phyloP scores from a whole-genome alignment of 2,329 filamentous ascomycete genomes.

The Ceratocystis destructans region DNA sequence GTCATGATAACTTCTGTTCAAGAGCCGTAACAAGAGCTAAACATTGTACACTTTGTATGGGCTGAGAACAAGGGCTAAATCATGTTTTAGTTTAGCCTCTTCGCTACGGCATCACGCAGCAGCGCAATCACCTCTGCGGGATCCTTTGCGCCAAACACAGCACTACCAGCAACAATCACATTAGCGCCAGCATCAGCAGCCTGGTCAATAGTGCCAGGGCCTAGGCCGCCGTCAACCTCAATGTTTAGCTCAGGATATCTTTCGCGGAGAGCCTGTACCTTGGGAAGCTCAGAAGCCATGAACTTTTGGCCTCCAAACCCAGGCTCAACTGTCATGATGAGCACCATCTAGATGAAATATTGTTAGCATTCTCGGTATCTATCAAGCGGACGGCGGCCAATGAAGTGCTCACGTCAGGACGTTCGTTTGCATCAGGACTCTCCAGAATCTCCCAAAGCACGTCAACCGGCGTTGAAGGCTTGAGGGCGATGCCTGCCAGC shows the following conservation, averaged over 20 bases:
- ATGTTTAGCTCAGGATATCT: conserved; percentile 89
- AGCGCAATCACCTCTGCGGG: conserved; percentile 75
- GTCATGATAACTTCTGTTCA: background rate
- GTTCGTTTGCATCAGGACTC: conserved; percentile 54
- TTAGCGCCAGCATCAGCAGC: conserved; percentile 93
- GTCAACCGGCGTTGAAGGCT: conserved; percentile 80
- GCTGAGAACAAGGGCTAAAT: background rate
- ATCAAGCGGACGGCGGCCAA: background rate
- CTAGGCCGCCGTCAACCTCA: conserved; percentile 88
- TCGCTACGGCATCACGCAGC: conserved; percentile 66
- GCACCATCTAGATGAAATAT: conserved; percentile 59
- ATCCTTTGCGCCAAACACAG: conserved; percentile 85
- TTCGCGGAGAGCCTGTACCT: conserved; percentile 70
- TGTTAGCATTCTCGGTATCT: conserved; percentile 17
- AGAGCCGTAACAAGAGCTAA: too few species aligned
- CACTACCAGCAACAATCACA: conserved; percentile 92
- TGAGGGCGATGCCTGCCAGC: conserved; percentile 87
- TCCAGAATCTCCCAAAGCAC: conserved; percentile 87
- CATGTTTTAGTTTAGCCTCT: conserved; percentile 25
- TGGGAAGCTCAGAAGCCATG: conserved; percentile 90
- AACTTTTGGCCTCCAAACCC: conserved; percentile 98
- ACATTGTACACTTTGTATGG: too few species aligned
- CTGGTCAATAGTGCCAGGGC: conserved; percentile 77
- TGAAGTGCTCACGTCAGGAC: conserved; percentile 62
- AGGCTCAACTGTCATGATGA: conserved; percentile 96